These are phyloP conservation scores for Cyclanthera cordifolia DNA, from an alignment of 306 rosid genomes.

Conservation along the genomic window DNA sequence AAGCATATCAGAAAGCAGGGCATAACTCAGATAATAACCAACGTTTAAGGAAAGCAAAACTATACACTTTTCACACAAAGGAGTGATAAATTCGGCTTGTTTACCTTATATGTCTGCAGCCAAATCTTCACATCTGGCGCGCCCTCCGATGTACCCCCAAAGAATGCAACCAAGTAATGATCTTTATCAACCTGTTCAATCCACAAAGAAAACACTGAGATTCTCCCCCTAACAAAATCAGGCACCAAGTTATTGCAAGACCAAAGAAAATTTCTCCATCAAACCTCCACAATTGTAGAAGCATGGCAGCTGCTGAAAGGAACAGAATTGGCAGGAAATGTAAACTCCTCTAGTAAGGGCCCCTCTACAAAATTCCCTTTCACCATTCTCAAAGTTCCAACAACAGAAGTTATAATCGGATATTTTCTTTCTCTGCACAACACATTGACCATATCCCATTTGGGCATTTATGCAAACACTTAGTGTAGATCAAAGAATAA, in stretches of 20 bases:
- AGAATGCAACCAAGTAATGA: conserved; percentile 70
- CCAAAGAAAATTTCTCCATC: background rate
- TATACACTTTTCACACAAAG: background rate
- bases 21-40: conserved; percentile 1
- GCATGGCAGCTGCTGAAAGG: conserved; percentile 79
- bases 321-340: conserved; percentile 48
- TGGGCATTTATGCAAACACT: background rate
- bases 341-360: conserved; percentile 47
- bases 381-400: conserved; percentile 24
- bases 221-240: background rate
- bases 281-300: conserved; percentile 90
- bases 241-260: background rate
- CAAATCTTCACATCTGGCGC: conserved; percentile 88
- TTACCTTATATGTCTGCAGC: conserved; percentile 68
- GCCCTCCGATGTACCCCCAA: conserved; percentile 68
- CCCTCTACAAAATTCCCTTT: conserved; percentile 24
- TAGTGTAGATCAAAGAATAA: background rate
- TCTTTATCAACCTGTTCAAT: conserved; percentile 51
- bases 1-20: background rate
- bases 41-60: background rate
- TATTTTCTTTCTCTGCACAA: conserved; percentile 30
- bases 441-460: background rate
- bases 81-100: background rate
- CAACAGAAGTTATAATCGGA: conserved; percentile 15
- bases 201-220: conserved; percentile 13